Evolutionary conservation across 768 basidiomycete genomes (phyloP).

Genomic region (Tulasnella sp.): DNA sequence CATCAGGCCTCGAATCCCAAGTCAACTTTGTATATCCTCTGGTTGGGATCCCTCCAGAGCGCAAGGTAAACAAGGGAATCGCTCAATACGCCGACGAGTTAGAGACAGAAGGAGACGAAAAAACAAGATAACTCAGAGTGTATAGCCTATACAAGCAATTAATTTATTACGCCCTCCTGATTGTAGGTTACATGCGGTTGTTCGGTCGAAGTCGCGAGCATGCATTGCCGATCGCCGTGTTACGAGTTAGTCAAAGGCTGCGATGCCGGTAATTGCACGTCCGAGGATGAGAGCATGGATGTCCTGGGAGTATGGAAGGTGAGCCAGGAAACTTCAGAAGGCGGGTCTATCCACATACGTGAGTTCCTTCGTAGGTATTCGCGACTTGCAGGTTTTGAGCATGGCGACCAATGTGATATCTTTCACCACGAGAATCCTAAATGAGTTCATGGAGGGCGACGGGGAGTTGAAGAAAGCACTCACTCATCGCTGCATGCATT

Average conservation of each 20-base stretch:
- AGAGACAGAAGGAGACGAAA: no score
- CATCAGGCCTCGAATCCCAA: no score
- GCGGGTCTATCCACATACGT: constrained; percentile 32
- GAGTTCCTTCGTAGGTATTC: constrained; percentile 84
- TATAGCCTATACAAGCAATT: not conserved
- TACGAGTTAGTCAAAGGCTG: constrained; percentile 49
- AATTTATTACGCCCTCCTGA: not conserved
- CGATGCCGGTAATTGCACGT: constrained; percentile 81
- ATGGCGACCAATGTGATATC: constrained; percentile 90
- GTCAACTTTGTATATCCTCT: no score
- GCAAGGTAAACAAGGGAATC: no score
- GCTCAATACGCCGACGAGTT: no score
- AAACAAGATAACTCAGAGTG: no score
- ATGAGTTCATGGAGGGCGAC: not conserved
- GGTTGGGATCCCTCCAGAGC: no score
- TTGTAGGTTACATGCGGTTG: not conserved
- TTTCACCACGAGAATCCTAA: constrained; percentile 21
- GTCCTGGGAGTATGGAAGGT: constrained; percentile 38
- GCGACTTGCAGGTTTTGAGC: constrained; percentile 93
- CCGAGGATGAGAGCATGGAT: constrained; percentile 89
- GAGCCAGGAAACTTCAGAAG: constrained; percentile 16
- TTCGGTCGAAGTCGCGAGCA: not conserved
- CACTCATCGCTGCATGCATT: constrained; percentile 91
- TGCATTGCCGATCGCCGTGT: no score
- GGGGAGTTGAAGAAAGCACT: not conserved